These are phyloP conservation scores for Hypomyces rosellus DNA, from an alignment of 2,329 filamentous ascomycete species.

Conservation along the genomic window DNA sequence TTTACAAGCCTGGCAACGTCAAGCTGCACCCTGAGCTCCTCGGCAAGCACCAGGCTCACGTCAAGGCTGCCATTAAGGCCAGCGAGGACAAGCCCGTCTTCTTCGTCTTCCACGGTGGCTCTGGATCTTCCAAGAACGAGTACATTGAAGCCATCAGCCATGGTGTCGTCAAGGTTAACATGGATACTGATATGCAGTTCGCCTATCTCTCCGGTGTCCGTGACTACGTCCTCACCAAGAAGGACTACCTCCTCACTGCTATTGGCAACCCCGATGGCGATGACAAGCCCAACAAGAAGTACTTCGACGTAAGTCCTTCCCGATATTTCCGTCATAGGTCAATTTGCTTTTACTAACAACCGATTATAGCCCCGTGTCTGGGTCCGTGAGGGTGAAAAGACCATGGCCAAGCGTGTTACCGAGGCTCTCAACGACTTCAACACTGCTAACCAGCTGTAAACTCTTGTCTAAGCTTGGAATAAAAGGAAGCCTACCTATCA, in stretches of 20 bases:
- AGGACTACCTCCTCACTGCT: conserved; percentile 81
- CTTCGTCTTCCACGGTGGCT: conserved; percentile 99
- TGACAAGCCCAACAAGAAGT: conserved; percentile 99
- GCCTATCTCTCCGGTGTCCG: conserved; percentile 90
- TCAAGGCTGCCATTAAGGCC: conserved; percentile 70
- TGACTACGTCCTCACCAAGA: conserved; percentile 90
- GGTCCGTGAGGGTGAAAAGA: conserved; percentile 97
- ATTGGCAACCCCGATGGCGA: conserved; percentile 94
- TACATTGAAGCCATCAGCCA: conserved; percentile 82
- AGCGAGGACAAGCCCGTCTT: conserved; percentile 87
- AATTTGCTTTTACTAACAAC: not conserved
- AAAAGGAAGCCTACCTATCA: not conserved
- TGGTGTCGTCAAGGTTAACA: conserved; percentile 98
- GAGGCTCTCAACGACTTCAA: conserved; percentile 90
- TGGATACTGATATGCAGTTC: conserved; percentile 96
- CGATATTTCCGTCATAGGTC: conserved; percentile 1
- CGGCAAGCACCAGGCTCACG: conserved; percentile 90
- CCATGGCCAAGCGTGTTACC: conserved; percentile 75
- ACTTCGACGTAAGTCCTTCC: conserved; percentile 51
- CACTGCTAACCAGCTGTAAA: conserved; percentile 32
- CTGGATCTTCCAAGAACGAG: conserved; percentile 84
- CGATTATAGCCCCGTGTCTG: conserved; percentile 70
- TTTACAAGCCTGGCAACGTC: conserved; percentile 98
- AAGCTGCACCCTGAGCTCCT: conserved; percentile 94
- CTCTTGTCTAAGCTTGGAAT: not conserved